Percentiles rank a stretch among this genome's conserved stretches.
Evolutionary conservation across 257 asterid species (phyloP).

Genomic region (Lithospermum erythrorhizon): DNA sequence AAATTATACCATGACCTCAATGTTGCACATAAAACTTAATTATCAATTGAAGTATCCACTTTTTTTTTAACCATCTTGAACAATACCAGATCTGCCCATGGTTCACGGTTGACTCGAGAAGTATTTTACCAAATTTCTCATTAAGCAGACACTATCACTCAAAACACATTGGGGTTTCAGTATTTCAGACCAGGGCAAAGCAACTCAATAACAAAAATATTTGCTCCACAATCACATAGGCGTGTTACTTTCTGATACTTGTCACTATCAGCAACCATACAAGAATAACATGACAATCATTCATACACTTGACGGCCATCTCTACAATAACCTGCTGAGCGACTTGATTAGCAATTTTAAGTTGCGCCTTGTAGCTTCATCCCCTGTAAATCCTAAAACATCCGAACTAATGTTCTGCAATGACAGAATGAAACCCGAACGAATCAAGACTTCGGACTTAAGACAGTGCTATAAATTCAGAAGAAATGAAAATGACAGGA

Average conservation of each 20-base stretch:
- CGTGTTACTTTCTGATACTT: not conserved
- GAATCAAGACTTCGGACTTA: not conserved
- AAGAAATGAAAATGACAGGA: conserved; percentile 4
- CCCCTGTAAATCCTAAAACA: conserved; percentile 77
- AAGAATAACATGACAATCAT: not conserved
- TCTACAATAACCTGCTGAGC: conserved; percentile 73
- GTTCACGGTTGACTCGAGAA: too few species aligned
- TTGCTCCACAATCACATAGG: too few species aligned
- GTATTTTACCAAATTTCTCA: too few species aligned
- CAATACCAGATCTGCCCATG: too few species aligned
- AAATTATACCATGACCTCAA: too few species aligned
- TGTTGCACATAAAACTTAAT: too few species aligned
- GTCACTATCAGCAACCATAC: not conserved
- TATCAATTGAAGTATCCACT: too few species aligned
- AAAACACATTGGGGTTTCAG: not conserved
- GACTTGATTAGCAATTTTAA: conserved; percentile 77
- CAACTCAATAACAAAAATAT: not conserved
- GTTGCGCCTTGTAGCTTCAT: conserved; percentile 79
- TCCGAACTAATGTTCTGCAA: conserved; percentile 87
- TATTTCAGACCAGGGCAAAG: not conserved
- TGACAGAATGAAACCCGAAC: conserved; percentile 3
- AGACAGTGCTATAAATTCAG: not conserved
- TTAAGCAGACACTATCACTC: not conserved
- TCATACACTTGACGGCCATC: conserved; percentile 1
- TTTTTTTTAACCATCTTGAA: too few species aligned